Evolutionary conservation across 768 basidiomycete species (phyloP), one percentile per base, ranked within the genome.

Genomic region (Hirschioporus abietinus): DNA sequence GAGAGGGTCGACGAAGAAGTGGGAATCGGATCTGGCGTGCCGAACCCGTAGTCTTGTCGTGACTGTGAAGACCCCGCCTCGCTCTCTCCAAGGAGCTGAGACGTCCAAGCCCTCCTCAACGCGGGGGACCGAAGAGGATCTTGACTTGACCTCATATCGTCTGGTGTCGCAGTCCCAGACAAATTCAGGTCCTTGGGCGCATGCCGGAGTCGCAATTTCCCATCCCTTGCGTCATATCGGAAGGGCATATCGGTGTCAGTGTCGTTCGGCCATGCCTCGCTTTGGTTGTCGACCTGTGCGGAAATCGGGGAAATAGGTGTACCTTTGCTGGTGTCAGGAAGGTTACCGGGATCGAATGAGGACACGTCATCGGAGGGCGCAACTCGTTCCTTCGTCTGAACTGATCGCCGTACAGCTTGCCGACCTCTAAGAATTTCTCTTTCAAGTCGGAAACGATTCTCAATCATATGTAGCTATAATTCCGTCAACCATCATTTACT

Each of bases 381-480:
- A 30, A 57, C 24, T 30, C 70, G 70, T 20, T 74, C 72, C 35
- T 68, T 68, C 0, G 64, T 65, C 8, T 67, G 68, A 24, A 63
- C 70, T 20, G 60, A 84, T 68, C 77, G 83, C 23, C 92, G 89
- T 58, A 93, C 82, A 64, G 82, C 81, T 72, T 90, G 87, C 12
- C 95, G 87, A 23, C 95, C 95, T 12, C 88, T 78, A 57, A 88
- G 80, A 62, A 97, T 92, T 71, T 94, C 89, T 65, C 87, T 88
- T 76, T 97, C 90, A n/a, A 93, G 81, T 9, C 86, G 85, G 70
- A 87, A 83, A n/a, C 96, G 84, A 75, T 99, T 98, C 73, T 90
- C 88, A 67, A 98, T 92, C 86, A 99, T 98, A 71, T 93, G 94
- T 17, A 97, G 78, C 95, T 96, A 71, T 34, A 12, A 12, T 23